Evolutionary conservation across 345 rosid species (phyloP), one percentile per base, ranked within the genome.

Genomic region (Citrus mangshanensis): DNA sequence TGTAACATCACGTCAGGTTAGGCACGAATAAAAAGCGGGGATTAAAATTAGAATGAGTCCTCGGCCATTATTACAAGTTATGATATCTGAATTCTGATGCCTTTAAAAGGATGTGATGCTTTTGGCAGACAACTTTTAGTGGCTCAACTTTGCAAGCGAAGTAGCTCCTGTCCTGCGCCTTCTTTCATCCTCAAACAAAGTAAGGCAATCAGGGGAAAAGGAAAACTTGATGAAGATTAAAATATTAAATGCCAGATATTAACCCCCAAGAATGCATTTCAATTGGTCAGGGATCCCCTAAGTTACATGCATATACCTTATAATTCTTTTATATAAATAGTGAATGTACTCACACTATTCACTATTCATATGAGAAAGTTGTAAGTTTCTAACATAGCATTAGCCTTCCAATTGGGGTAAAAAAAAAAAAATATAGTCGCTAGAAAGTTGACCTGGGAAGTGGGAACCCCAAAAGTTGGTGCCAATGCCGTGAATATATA

Each of bases 41-140:
- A 61, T 70, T 12, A 54, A 49, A 28, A 19, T 7, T 34, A 32
- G 22, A 18, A 19, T 7, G 8, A 16, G n/a, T 21, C 28, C 55
- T 28, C 38, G 19, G 60, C 22, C 24, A 49, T 5, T 2, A 13
- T 68, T 40, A 12, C 7, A 10, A 46, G 38, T 71, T 16, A 46
- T 69, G 58, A 69, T 42, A 68, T 24, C 30, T 21, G 9, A 35
- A 2, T 67, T 21, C 62, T 55, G 54, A 42, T 28, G 35, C 66
- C 80, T 79, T 83, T 71, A 3, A 76, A 77, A 55, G 21, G 32
- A 21, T 82, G 87, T 13, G 65, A 78, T 77, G 83, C 89, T 86
- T 90, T 90, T 84, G 77, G 79, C 86, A 78, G 89, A 87, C 92
- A 89, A 62, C 40, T 83, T 74, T 62, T 56, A 81, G 89, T 82